A percentile compares a stretch with the other conserved stretches of the same genome.
phyloP scores from a whole-genome alignment of 2,329 filamentous ascomycete genomes.

The Trichoderma harzianum region DNA sequence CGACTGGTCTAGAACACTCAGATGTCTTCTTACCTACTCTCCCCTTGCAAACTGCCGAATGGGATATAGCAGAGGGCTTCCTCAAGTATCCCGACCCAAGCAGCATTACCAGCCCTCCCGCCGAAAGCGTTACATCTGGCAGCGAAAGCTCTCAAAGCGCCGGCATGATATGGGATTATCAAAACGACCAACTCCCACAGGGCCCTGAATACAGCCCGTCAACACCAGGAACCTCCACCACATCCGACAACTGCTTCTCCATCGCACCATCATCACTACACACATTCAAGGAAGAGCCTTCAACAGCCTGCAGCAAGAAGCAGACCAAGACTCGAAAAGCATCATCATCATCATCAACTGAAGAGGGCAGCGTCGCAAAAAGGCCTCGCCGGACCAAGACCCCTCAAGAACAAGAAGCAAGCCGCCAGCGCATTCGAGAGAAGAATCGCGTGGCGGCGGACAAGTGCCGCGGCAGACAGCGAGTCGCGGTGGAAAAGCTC shows the following conservation, averaged over 20 bases:
- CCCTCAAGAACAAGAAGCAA: not conserved
- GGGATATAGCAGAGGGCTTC: constrained; percentile 1
- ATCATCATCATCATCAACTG: not conserved
- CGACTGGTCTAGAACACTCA: not conserved
- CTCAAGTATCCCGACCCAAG: not conserved
- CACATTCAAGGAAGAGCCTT: not conserved
- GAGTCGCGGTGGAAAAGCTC: constrained; percentile 8
- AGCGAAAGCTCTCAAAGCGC: not conserved
- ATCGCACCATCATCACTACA: not conserved
- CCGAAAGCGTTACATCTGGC: not conserved
- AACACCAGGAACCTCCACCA: not conserved
- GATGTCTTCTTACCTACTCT: not conserved
- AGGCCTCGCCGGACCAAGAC: not conserved
- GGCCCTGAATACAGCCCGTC: not conserved
- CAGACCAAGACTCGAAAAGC: not conserved
- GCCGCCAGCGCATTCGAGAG: constrained; percentile 11
- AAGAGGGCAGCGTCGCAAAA: not conserved
- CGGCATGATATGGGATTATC: not conserved
- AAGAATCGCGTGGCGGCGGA: constrained; percentile 18
- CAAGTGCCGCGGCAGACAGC: constrained; percentile 17
- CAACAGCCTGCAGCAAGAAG: not conserved
- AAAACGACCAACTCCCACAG: not conserved
- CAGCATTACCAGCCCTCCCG: not conserved
- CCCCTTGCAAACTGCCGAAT: not conserved
- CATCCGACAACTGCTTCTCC: not conserved